These are phyloP conservation scores for Theobroma grandiflorum DNA, from an alignment of 441 rosid species.

Conservation along the genomic window DNA sequence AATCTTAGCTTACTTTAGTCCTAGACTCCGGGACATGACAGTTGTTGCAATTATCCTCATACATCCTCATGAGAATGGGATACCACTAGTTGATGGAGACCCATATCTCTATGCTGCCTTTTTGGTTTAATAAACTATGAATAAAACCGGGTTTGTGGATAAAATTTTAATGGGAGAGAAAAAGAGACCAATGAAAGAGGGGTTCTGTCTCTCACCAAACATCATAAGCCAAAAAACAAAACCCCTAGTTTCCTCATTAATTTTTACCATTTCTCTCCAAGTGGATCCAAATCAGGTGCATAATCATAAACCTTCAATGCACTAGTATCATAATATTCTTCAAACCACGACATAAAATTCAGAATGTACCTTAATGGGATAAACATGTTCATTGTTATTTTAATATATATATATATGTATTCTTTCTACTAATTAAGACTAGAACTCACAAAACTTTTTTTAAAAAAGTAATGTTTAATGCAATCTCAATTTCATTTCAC, in stretches of 20 bases:
- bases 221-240: not conserved
- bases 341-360: not conserved
- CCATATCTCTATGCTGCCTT: conserved; percentile 30
- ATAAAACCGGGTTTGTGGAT: conserved; percentile 5
- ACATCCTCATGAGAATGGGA: conserved; percentile 33
- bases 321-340: not conserved
- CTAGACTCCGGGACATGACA: conserved; percentile 45
- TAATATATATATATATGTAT: not conserved
- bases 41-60: conserved; percentile 35
- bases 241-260: not conserved
- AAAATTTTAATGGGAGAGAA: not conserved
- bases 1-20: conserved; percentile 25
- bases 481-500: not conserved
- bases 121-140: not conserved
- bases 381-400: not conserved
- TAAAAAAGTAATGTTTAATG: not conserved
- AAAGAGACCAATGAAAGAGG: not conserved
- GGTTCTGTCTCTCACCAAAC: not conserved
- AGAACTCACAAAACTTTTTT: not conserved
- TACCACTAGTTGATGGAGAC: conserved; percentile 47
- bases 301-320: conserved; percentile 3
- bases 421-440: not conserved
- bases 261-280: not conserved
- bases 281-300: not conserved
- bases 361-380: not conserved